Base-by-base conservation (phyloP, 176 grass and related monocot species). In the Oryza meridionalis region DNA sequence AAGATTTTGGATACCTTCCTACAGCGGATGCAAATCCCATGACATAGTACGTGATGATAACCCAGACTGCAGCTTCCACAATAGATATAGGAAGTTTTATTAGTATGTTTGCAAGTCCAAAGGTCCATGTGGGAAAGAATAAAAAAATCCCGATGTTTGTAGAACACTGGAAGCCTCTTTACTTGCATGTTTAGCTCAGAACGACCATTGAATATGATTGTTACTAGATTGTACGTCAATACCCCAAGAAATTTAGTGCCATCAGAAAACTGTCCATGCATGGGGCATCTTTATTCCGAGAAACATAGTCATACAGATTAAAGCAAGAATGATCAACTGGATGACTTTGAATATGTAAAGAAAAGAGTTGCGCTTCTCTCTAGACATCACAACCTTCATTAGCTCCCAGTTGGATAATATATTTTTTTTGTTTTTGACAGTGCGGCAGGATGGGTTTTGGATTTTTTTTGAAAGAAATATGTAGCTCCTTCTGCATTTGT, bases 91-190 rank as follows among this genome's bases (percentile, higher is more conserved):
- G 91, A 63, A 87, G 16, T 65, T 89, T 92, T 29, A 89, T 65
- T n/a, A 92, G 4, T 24, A 85, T 89, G 44, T 75, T 73, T 77
- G 87, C 76, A 37, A 92, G 31, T 2, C 70, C 90, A 72, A 71
- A 81, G 31, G 90, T 85, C 90, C 90, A 92, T 24, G 90, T 33
- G 0, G 90, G 87, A 11, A 83, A 92, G 65, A 92, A 92, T 12
- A 84, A 50, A 72, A 72, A 81, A 86, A 75, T 92, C 84, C 61
- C 87, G 87, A 46, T 92, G 87, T 49, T 89, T 92, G 76, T 89
- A 89, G 72, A 92, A 87, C 1, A 89, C 77, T 8, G 87, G 87
- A 67, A 92, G 90, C 80, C 87, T 92, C 21, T 69, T 74, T 61
- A 92, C 77, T 4, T 84, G 89, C 9, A 92, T 22, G 44, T 46